phyloP scores from a whole-genome alignment of 208 protist genomes.

The Histomonas meleagridis region DNA sequence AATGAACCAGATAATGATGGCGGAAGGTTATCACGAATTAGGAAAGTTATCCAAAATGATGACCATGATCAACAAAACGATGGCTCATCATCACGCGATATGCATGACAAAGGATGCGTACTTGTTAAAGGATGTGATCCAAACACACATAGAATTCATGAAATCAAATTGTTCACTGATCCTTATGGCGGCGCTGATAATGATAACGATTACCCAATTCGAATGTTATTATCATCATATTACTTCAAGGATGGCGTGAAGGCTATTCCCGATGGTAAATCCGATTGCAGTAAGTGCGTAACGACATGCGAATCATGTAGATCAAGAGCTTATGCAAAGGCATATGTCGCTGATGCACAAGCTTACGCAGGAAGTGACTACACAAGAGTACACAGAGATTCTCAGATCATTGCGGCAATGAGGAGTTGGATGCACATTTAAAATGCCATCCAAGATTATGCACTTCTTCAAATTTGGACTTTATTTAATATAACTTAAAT shows the following conservation, averaged over 20 bases:
- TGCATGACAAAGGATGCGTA: constrained; percentile 52
- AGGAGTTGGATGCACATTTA: constrained; percentile 59
- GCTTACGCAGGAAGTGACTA: constrained; percentile 50
- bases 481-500: too few species aligned
- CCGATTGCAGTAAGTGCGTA: constrained; percentile 48
- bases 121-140: constrained; percentile 53
- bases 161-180: constrained; percentile 51
- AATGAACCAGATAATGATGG: constrained; percentile 43
- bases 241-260: constrained; percentile 39
- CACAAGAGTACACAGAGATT: constrained; percentile 57
- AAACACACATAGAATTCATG: constrained; percentile 55
- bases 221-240: constrained; percentile 52
- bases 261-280: constrained; percentile 54
- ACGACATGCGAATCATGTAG: constrained; percentile 39
- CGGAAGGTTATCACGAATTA: neutral
- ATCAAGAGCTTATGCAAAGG: constrained; percentile 40
- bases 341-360: constrained; percentile 44
- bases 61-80: constrained; percentile 57
- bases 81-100: constrained; percentile 55
- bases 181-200: constrained; percentile 43
- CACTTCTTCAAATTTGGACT: too few species aligned
- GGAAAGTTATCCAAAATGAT: constrained; percentile 59
- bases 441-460: too few species aligned
- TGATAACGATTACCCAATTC: constrained; percentile 51
- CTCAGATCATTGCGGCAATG: constrained; percentile 55